Evolutionary conservation across 2,329 filamentous ascomycete species (phyloP).

Genomic region (Metarhizium humberi): DNA sequence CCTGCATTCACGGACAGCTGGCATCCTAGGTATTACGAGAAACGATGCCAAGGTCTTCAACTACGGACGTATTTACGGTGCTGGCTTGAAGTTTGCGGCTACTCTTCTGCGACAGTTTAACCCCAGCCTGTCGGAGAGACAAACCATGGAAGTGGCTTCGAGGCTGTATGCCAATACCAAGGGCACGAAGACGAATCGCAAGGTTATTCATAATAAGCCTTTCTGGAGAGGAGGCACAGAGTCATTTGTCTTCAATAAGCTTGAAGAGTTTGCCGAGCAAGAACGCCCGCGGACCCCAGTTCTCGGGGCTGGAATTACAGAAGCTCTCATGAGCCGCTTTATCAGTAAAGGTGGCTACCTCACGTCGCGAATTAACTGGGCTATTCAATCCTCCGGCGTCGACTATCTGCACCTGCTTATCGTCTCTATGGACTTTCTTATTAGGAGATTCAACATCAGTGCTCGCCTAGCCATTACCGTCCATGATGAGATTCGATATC

Average conservation of each 20-base stretch:
- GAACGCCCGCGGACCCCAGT: slow-evolving; percentile 85
- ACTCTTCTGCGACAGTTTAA: slow-evolving; percentile 92
- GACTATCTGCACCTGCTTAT: slow-evolving; percentile 95
- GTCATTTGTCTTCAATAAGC: slow-evolving; percentile 94
- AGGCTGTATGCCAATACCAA: slow-evolving; percentile 86
- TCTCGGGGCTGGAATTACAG: slow-evolving; percentile 88
- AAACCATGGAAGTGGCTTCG: slow-evolving; percentile 67
- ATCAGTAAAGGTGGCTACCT: slow-evolving; percentile 87
- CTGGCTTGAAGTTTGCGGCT: slow-evolving; percentile 85
- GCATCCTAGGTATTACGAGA: slow-evolving; percentile 84
- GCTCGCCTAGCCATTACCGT: slow-evolving; percentile 88
- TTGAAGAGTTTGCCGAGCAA: slow-evolving; percentile 96
- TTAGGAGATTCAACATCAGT: slow-evolving; percentile 72
- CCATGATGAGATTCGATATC: slow-evolving; percentile 93
- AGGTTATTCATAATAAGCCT: slow-evolving; percentile 57
- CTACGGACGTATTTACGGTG: slow-evolving; percentile 98
- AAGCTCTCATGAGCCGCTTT: slow-evolving; percentile 82
- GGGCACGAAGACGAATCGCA: slow-evolving; percentile 73
- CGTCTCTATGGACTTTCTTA: slow-evolving; percentile 88
- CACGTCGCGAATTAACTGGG: slow-evolving; percentile 97
- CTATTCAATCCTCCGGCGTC: slow-evolving; percentile 93
- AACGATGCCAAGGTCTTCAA: slow-evolving; percentile 98
- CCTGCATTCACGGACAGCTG: slow-evolving; percentile 85
- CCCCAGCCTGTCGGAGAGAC: slow-evolving; percentile 65
- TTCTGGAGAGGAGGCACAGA: slow-evolving; percentile 98